These are phyloP conservation scores for Coemansia sp. DNA, from an alignment of 192 early-diverging fungal species.

Conservation along the genomic window DNA sequence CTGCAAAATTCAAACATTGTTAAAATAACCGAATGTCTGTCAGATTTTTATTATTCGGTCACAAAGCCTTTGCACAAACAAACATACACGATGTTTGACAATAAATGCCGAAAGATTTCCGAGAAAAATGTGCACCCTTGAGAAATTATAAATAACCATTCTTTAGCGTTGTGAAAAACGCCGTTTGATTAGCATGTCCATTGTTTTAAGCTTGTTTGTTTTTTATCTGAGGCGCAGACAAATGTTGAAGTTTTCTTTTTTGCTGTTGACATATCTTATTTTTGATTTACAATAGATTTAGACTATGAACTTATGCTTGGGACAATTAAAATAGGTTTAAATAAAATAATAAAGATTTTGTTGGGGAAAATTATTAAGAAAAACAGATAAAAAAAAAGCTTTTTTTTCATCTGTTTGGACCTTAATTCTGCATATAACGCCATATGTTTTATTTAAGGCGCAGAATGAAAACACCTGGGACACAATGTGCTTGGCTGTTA, in stretches of 20 bases:
- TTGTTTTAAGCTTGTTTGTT: neutral
- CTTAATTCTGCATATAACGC: neutral
- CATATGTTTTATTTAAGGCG: neutral
- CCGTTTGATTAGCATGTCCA: neutral
- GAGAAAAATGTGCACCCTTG: constrained; percentile 1
- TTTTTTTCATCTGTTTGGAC: neutral
- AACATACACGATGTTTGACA: neutral
- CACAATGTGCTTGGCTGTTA: neutral
- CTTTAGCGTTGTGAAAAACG: neutral
- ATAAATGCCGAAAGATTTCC: neutral
- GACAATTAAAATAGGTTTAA: neutral
- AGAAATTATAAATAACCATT: neutral
- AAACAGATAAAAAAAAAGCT: neutral
- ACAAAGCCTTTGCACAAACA: neutral
- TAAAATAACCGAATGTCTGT: neutral
- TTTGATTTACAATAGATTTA: neutral
- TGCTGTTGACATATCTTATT: neutral
- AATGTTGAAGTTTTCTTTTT: neutral
- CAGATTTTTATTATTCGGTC: neutral
- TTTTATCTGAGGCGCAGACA: neutral
- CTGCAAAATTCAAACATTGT: neutral
- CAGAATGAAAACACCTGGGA: neutral
- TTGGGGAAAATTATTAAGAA: neutral
- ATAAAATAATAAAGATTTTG: neutral
- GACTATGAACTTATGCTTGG: neutral